Evolutionary conservation across 2,329 filamentous ascomycete species (phyloP).

Genomic region (Ceratocystis diversiconidia): DNA sequence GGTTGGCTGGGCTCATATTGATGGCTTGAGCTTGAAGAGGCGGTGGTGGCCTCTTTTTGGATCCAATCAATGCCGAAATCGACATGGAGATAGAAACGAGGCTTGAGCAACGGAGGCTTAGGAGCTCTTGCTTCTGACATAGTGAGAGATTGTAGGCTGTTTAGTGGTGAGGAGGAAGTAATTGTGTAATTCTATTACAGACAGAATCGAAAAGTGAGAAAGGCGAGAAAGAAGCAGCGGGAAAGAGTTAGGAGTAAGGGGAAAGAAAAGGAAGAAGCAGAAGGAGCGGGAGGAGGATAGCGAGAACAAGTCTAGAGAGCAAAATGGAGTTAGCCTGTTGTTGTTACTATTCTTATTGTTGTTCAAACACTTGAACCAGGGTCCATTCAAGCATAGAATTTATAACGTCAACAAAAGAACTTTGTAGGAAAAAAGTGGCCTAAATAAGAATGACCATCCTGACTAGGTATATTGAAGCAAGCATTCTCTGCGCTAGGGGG

Average conservation of each 20-base stretch:
- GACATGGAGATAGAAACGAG: conserved; percentile 34
- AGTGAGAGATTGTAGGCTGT: neutral
- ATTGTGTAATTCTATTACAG: no score
- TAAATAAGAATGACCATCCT: neutral
- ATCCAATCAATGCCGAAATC: conserved; percentile 40
- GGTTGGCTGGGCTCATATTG: conserved; percentile 33
- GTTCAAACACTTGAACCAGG: neutral
- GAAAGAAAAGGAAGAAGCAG: neutral
- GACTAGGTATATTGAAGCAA: neutral
- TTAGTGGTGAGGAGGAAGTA: no score
- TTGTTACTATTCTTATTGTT: conserved; percentile 6
- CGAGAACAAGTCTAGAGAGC: neutral
- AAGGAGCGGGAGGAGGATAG: neutral
- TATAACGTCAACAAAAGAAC: neutral
- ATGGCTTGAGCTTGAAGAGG: conserved; percentile 33
- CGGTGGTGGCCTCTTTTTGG: conserved; percentile 24
- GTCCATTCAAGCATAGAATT: no score
- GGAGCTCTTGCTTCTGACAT: neutral
- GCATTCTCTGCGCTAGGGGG: neutral
- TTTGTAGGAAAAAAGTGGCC: neutral
- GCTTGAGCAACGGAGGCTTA: conserved; percentile 18
- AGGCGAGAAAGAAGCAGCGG: neutral
- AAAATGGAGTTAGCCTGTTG: neutral
- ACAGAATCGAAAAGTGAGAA: neutral
- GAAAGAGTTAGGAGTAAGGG: neutral